A percentile compares a stretch with the other conserved stretches of the same genome.
These are phyloP conservation scores for Panicum miliaceum DNA, from an alignment of 176 grass and related monocot species.

Conservation along the genomic window DNA sequence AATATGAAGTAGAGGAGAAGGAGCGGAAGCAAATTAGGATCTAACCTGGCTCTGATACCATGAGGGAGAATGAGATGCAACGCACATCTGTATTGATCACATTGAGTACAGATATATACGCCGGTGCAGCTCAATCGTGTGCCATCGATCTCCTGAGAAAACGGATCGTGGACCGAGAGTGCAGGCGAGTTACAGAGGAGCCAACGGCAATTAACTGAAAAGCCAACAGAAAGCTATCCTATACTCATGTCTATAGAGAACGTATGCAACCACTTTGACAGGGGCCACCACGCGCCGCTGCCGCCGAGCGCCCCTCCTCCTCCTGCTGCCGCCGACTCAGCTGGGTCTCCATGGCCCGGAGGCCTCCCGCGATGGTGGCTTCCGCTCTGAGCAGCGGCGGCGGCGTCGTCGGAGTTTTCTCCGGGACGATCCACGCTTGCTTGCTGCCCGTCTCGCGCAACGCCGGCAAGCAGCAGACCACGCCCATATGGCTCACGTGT, in stretches of 20 bases:
- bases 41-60: not conserved
- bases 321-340: not conserved
- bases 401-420: not conserved
- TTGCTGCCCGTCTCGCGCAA: not conserved
- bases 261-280: too few relatives aligned
- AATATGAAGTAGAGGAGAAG: not conserved
- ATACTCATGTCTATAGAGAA: too few relatives aligned
- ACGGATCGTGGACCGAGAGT: too few relatives aligned
- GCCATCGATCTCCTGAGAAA: too few relatives aligned
- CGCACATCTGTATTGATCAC: too few relatives aligned
- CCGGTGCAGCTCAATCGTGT: too few relatives aligned
- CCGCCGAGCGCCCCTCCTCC: too few relatives aligned
- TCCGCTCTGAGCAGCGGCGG: too few relatives aligned
- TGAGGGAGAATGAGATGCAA: not conserved
- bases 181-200: too few relatives aligned
- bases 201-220: too few relatives aligned
- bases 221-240: too few relatives aligned
- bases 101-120: too few relatives aligned
- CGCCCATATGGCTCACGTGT: constrained; percentile 23
- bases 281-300: not conserved
- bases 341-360: not conserved
- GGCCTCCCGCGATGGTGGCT: not conserved
- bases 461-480: not conserved
- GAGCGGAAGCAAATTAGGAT: not conserved
- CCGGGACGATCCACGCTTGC: constrained; percentile 42